phyloP scores from a whole-genome alignment of 495 filamentous ascomycete species.

The Penicillium chermesinum region DNA sequence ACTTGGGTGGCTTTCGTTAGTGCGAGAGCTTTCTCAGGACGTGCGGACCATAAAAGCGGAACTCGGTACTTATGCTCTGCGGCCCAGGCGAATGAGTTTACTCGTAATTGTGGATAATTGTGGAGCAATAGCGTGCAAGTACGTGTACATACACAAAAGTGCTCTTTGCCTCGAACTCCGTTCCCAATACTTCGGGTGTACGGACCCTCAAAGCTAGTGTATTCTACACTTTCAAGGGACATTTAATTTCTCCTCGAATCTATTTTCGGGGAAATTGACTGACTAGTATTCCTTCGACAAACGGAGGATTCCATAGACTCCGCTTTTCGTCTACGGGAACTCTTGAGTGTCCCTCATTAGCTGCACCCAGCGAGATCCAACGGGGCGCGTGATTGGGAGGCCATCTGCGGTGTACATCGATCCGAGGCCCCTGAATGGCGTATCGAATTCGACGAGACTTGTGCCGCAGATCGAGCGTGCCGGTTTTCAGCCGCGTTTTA shows the following conservation, averaged over 20 bases:
- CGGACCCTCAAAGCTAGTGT: not conserved
- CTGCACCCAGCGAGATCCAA: too few species aligned
- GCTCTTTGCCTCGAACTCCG: not conserved
- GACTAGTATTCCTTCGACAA: not conserved
- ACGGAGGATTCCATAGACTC: not conserved
- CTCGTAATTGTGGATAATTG: too few species aligned
- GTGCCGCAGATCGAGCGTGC: not conserved
- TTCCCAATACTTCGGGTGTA: not conserved
- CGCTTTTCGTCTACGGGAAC: not conserved
- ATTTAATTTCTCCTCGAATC: not conserved
- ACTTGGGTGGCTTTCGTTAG: slow-evolving; percentile 5
- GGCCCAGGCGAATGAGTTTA: not conserved
- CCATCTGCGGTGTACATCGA: not conserved
- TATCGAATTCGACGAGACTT: not conserved
- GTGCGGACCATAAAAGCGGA: not conserved
- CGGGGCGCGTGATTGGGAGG: not conserved
- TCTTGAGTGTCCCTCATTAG: too few species aligned
- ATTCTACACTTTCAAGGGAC: not conserved
- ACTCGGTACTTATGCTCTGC: not conserved
- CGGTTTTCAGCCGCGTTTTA: slow-evolving; percentile 1
- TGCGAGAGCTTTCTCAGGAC: not conserved
- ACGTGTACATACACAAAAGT: not conserved
- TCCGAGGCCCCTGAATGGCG: not conserved
- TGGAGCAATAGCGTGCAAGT: not conserved
- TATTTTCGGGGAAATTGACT: not conserved